Conservation (phyloP, 257 asterid species). For the Dorcoceras hygrometricum region DNA sequence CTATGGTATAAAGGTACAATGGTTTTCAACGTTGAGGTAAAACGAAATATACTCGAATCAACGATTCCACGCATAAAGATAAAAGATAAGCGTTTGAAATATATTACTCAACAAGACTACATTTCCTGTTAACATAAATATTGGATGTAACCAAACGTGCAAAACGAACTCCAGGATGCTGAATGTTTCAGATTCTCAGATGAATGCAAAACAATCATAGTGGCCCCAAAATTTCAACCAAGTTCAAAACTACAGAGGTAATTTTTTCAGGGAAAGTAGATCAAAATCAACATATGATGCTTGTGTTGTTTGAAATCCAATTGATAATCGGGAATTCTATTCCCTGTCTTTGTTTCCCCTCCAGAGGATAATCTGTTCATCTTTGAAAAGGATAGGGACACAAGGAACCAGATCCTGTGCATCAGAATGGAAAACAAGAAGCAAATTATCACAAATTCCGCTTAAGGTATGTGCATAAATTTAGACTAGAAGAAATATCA, state of each 20-base stretch:
- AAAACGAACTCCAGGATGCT: neutral
- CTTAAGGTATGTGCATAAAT: neutral
- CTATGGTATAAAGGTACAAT: neutral
- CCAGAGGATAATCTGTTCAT: slow-evolving; percentile 83
- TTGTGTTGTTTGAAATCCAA: neutral
- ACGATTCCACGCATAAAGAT: neutral
- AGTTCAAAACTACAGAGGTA: neutral
- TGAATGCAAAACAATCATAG: neutral
- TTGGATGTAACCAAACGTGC: neutral
- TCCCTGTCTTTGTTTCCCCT: slow-evolving; percentile 42
- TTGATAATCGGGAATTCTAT: slow-evolving; percentile 15
- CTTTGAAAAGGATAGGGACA: slow-evolving; percentile 76
- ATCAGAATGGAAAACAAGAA: neutral
- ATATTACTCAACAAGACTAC: neutral
- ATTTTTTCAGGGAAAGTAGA: neutral
- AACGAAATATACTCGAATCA: neutral
- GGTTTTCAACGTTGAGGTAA: neutral
- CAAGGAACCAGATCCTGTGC: slow-evolving; percentile 88
- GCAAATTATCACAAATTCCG: neutral
- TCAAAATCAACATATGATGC: neutral
- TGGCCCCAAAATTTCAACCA: neutral
- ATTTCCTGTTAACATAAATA: neutral
- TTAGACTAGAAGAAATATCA: slow-evolving; percentile 3
- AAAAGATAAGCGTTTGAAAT: neutral
- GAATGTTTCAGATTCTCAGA: no score